Base-by-base conservation (phyloP, 345 rosid species). In the Lumnitzera racemosa region DNA sequence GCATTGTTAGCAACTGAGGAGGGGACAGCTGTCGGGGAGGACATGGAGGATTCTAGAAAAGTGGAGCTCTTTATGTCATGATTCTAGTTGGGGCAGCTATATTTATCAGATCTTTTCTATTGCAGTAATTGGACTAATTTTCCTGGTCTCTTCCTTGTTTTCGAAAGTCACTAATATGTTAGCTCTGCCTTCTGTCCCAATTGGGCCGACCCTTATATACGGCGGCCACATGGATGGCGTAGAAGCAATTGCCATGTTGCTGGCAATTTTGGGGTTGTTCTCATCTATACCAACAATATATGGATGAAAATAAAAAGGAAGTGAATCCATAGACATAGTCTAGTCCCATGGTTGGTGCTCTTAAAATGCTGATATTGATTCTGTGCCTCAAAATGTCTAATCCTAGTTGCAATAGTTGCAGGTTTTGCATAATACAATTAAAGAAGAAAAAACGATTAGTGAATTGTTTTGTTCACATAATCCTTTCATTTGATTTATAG, bases 1-100 rank as follows among this genome's bases (percentile, higher is more conserved):
- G 76, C 81, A 47, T 29, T 78, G 49, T 71, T 82, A 25, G 70
- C 63, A 1, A 77, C 85, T 11, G 73, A 79, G 29, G 82, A 82
- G 55, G 63, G 70, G 57, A 70, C 15, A 24, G 3, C 24, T 3
- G 46, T 79, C 61, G 50, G 57, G 24, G 50, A 7, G 17, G 84
- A 82, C 11, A 74, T 70, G 75, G 60, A 72, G 69, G 57, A 57
- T 74, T 70, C 53, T 10, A 61, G 2, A 24, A 53, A 10, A 84
- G 77, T 49, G 75, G 56, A 47, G 58, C 47, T 13, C 3, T 17
- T 2, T 72, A 79, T 46, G 59, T 77, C 1, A 9, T 75, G 71
- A 68, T 65, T 52, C 53, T 72, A 56, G 63, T 68, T 48, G 74
- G 80, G 14, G 31, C 77, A 7, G 70, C 75, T 5, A 23, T 79